Evolutionary conservation across 2,329 filamentous ascomycete genomes (phyloP).

Genomic region (Cladosporium phlei): DNA sequence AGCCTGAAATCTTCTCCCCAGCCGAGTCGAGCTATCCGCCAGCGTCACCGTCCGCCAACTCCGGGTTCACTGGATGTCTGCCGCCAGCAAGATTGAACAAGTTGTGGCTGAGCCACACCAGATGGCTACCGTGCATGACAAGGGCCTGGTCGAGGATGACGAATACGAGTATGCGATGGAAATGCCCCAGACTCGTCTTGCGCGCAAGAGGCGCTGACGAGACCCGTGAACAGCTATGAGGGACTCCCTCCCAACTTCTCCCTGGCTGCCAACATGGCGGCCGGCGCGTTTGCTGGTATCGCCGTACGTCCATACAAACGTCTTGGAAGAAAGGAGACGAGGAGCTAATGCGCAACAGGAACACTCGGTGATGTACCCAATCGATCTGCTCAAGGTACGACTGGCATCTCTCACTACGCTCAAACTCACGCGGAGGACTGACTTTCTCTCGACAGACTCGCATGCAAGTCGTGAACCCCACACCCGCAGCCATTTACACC

Average conservation of each 20-base stretch:
- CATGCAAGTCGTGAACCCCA: conserved; percentile 93
- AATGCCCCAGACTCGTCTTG: background rate
- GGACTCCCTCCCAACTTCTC: conserved; percentile 91
- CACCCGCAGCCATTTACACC: conserved; percentile 73
- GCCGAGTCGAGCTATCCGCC: no score
- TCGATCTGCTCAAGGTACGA: conserved; percentile 91
- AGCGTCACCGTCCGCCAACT: background rate
- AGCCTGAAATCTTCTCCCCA: no score
- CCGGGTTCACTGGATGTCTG: conserved; percentile 9
- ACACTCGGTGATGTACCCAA: conserved; percentile 98
- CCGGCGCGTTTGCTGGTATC: conserved; percentile 94
- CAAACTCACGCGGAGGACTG: background rate
- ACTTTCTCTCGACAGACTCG: conserved; percentile 61
- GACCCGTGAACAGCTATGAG: conserved; percentile 64
- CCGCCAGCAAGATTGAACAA: conserved; percentile 10
- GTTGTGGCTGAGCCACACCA: conserved; percentile 19
- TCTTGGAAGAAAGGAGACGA: background rate
- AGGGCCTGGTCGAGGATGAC: conserved; percentile 28
- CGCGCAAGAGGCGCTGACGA: conserved; percentile 10
- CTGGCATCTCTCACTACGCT: background rate
- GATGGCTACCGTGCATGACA: conserved; percentile 30
- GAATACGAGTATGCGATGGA: conserved; percentile 33
- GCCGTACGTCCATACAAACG: conserved; percentile 57
- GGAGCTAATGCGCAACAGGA: conserved; percentile 55
- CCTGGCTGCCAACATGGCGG: conserved; percentile 87